These are phyloP conservation scores for Pseudonitzschia multiseries DNA, from an alignment of 108 stramenopile species.

Conservation along the genomic window DNA sequence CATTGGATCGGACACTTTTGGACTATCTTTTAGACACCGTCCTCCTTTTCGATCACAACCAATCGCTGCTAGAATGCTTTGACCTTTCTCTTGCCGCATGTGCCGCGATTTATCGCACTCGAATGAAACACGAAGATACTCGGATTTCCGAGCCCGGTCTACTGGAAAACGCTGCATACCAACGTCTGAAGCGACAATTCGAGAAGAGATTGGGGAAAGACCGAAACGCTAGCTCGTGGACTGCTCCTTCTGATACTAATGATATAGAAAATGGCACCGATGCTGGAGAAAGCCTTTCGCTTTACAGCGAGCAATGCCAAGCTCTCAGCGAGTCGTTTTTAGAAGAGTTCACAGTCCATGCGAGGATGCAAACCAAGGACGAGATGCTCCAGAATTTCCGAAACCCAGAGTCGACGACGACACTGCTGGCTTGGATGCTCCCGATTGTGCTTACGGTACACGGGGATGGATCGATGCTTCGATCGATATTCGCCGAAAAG, in stretches of 20 bases:
- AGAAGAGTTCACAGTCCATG: not conserved
- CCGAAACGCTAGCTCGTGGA: not conserved
- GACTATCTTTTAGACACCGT: not conserved
- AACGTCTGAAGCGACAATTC: constrained; percentile 9
- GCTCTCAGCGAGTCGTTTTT: not conserved
- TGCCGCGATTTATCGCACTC: constrained; percentile 46
- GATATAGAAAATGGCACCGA: no score
- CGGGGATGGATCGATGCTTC: constrained; percentile 12
- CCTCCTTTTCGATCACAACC: not conserved
- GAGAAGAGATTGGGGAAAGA: not conserved
- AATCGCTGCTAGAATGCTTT: not conserved
- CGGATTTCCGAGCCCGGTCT: constrained; percentile 65
- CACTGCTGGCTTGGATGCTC: constrained; percentile 13
- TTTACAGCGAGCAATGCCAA: not conserved
- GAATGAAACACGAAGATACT: constrained; percentile 37
- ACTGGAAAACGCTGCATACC: constrained; percentile 41
- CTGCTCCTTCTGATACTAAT: not conserved
- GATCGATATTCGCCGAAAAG: not conserved
- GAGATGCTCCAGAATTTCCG: not conserved
- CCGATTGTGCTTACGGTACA: constrained; percentile 2
- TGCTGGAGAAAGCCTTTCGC: not conserved
- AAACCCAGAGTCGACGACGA: not conserved
- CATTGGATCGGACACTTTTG: not conserved
- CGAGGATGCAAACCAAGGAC: no score
- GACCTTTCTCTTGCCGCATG: constrained; percentile 5